Evolutionary conservation across 352 stramenopile species (phyloP).

Genomic region (Blastocystis sp.): DNA sequence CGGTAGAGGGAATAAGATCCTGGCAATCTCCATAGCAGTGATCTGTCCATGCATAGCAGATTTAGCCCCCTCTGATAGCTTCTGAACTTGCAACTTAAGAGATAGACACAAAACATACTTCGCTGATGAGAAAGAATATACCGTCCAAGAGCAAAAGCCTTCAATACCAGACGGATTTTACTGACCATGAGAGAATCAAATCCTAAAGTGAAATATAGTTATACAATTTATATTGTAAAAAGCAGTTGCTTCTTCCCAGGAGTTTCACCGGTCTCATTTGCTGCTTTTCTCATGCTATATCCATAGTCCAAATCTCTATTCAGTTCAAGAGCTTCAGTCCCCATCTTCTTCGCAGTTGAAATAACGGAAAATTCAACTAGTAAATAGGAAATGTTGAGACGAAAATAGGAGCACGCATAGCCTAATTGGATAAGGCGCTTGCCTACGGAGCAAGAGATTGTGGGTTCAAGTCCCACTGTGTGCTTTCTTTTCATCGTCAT

Average conservation of each 20-base stretch:
- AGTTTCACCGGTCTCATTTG: no score
- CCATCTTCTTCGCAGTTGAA: no score
- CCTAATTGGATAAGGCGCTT: slow-evolving; percentile 49
- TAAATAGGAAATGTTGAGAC: no score
- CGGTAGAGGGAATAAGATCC: no score
- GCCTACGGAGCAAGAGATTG: slow-evolving; percentile 45
- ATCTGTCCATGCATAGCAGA: neutral
- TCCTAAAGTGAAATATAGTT: no score
- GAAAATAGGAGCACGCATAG: neutral
- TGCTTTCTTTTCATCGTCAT: neutral
- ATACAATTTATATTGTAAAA: no score
- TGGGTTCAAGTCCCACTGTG: slow-evolving; percentile 45
- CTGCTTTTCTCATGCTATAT: no score
- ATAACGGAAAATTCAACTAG: no score
- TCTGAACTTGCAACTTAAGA: neutral
- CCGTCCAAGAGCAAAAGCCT: neutral
- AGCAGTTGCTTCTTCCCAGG: no score
- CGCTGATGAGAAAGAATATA: neutral
- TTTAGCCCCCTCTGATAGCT: neutral
- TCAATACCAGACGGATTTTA: neutral
- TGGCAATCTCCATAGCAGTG: neutral
- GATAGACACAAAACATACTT: neutral
- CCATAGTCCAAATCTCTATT: no score
- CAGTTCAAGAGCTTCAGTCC: no score
- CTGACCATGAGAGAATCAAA: no score